Base-by-base conservation (phyloP, 2,329 filamentous ascomycete genomes). In the Dothideomycetes sp. region DNA sequence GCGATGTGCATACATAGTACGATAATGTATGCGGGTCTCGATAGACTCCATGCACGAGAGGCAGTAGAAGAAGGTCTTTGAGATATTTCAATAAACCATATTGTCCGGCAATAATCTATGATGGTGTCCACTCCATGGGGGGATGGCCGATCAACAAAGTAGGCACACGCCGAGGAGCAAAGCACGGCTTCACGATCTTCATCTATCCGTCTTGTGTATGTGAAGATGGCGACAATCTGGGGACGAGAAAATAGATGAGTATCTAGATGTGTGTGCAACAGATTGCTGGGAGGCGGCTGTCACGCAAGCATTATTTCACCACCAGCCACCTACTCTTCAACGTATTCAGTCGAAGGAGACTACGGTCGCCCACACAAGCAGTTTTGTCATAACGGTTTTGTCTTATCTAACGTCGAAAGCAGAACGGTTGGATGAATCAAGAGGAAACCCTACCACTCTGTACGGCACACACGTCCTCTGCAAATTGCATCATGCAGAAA, bases 401-500 rank as follows among this genome's bases (percentile, higher is more conserved):
- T n/a, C 27, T 39, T 31, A 30, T 31, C 35, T 4, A 31, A 39
- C 35, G 35, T 30, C 27, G 19, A 31, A 39, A 25, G 27, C 35
- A 25, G 12, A 39, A 39, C 35, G 35, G 27, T 23, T 16, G 35
- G 19, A 22, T n/a, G 20, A 31, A 28, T 8, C 24, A 13, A 20
- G 24, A 20, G 25, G 11, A 29, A 17, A 24, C 5, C 7, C 28
- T 22, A 22, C 37, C 37, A 40, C 28, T n/a, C n/a, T n/a, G n/a
- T n/a, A n/a, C n/a, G n/a, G n/a, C n/a, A n/a, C n/a, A n/a, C n/a
- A n/a, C n/a, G n/a, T n/a, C n/a, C n/a, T n/a, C n/a, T n/a, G n/a
- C n/a, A n/a, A n/a, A n/a, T n/a, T 16, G 37, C 37, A 40, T 40
- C 37, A 40, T 40, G 37, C 35, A 39, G 13, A 39, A 28, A n/a